phyloP scores from a whole-genome alignment of 2,329 filamentous ascomycete genomes.

The Fusarium duplospermum region DNA sequence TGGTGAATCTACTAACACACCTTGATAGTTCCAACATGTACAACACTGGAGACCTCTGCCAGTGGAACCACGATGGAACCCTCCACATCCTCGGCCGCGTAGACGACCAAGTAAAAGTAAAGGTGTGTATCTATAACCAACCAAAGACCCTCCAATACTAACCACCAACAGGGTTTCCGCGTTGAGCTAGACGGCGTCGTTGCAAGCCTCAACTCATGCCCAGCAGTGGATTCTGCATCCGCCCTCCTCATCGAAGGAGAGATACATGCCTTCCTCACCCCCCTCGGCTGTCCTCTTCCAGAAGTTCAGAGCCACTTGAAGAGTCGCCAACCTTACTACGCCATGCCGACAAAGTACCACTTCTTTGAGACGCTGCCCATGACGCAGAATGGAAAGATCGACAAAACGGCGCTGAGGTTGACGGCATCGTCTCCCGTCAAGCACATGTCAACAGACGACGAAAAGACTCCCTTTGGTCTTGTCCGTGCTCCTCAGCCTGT shows the following conservation, averaged over 20 bases:
- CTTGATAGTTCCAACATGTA: conserved; percentile 59
- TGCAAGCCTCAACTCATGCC: conserved; percentile 57
- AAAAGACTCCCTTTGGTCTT: background rate
- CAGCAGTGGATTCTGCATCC: conserved; percentile 58
- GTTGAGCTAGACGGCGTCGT: conserved; percentile 70
- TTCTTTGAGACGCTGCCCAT: conserved; percentile 58
- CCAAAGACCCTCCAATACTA: background rate
- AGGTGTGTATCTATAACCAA: conserved; percentile 41
- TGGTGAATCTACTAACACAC: background rate
- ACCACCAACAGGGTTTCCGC: conserved; percentile 58
- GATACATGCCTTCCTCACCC: conserved; percentile 63
- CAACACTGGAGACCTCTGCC: conserved; percentile 69
- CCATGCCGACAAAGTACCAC: conserved; percentile 60
- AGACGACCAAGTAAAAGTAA: conserved; percentile 72
- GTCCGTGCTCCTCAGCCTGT: conserved; percentile 23
- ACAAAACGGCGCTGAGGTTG: conserved; percentile 58
- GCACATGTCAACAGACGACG: background rate
- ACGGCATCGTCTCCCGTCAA: background rate
- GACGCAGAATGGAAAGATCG: conserved; percentile 67
- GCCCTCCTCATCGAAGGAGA: conserved; percentile 59
- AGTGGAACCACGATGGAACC: conserved; percentile 63
- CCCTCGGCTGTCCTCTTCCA: conserved; percentile 47
- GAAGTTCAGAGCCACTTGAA: conserved; percentile 55
- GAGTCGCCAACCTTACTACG: conserved; percentile 64
- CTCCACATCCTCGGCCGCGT: conserved; percentile 66